A percentile compares a stretch with the other conserved stretches of the same genome.
These are phyloP conservation scores for Phytophthora fragariaefolia DNA, from an alignment of 352 stramenopile genomes.

Conservation along the genomic window DNA sequence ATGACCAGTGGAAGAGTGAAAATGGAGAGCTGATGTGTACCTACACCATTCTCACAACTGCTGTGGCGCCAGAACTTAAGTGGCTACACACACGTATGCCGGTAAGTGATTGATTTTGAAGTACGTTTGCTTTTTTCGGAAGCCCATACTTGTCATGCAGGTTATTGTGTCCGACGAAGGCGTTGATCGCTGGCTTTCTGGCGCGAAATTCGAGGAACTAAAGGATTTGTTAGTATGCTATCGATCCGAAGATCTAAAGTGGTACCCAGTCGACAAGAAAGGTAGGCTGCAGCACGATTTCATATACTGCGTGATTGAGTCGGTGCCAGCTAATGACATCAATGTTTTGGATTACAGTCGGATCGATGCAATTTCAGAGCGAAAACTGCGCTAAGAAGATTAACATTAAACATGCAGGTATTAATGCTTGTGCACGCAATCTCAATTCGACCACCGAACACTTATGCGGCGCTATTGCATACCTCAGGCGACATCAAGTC, in stretches of 20 bases:
- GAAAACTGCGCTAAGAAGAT: conserved; percentile 78
- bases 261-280: conserved; percentile 81
- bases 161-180: conserved; percentile 77
- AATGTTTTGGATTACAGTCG: conserved; percentile 49
- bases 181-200: conserved; percentile 66
- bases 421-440: neutral
- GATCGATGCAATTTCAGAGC: conserved; percentile 77
- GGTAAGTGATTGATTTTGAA: conserved; percentile 30
- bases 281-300: conserved; percentile 29
- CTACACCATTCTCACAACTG: conserved; percentile 90
- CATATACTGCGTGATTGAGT: neutral
- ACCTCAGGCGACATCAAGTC: conserved; percentile 66
- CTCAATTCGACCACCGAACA: neutral
- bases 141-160: too few species aligned
- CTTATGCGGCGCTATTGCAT: neutral
- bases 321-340: neutral
- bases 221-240: conserved; percentile 65
- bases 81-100: conserved; percentile 92
- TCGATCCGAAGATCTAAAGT: conserved; percentile 60
- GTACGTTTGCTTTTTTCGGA: neutral
- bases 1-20: conserved; percentile 81
- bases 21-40: conserved; percentile 75
- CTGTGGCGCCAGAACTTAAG: conserved; percentile 61
- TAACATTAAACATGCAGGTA: conserved; percentile 79
- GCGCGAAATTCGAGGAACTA: conserved; percentile 64